Evolutionary conservation across 2,329 filamentous ascomycete species (phyloP).

Genomic region (Rutstroemia sp.): DNA sequence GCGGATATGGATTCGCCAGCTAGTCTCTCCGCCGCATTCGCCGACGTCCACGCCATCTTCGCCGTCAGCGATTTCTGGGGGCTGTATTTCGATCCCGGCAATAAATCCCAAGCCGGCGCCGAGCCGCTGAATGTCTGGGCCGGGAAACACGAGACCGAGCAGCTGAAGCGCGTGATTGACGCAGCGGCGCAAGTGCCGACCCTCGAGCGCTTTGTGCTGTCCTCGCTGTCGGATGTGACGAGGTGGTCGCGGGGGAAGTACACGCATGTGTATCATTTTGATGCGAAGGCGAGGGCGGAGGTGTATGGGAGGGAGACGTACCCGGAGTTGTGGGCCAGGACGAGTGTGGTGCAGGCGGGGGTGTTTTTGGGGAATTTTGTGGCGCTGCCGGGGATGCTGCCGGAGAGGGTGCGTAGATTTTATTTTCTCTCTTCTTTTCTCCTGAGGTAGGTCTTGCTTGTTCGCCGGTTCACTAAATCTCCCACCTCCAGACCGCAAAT

Average conservation of each 20-base stretch:
- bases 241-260: conserved; percentile 40
- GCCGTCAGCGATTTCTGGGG: conserved; percentile 41
- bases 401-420: no score
- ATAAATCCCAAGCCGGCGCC: background rate
- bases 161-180: no score
- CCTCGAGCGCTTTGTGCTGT: conserved; percentile 38
- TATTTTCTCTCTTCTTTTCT: no score
- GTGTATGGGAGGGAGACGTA: no score
- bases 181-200: conserved; percentile 34
- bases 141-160: no score
- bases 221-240: conserved; percentile 42
- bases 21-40: conserved; percentile 34
- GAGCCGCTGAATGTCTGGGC: conserved; percentile 31
- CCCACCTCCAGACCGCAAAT: no score
- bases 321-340: background rate
- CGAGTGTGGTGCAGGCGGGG: background rate
- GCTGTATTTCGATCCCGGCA: background rate
- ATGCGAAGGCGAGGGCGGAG: conserved; percentile 42
- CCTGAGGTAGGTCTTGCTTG: no score
- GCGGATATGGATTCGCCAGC: conserved; percentile 37
- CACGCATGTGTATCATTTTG: conserved; percentile 45
- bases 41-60: conserved; percentile 44
- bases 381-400: no score
- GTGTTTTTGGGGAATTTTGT: no score
- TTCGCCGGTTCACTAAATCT: no score